phyloP scores from a whole-genome alignment of 2,329 filamentous ascomycete genomes.

The Arthrobotrys entomopaga region DNA sequence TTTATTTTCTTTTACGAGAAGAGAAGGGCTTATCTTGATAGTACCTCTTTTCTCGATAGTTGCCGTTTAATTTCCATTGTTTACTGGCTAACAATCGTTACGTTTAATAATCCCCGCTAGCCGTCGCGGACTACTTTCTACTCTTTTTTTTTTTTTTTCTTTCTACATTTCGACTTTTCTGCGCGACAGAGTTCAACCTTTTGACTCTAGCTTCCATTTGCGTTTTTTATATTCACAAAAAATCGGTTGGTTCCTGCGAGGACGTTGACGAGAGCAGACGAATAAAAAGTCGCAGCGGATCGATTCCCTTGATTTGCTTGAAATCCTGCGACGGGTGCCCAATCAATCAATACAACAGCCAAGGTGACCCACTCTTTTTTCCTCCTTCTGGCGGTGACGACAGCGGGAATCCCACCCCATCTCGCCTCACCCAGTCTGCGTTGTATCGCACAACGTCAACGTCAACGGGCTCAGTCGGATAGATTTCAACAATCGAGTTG shows the following conservation, averaged over 20 bases:
- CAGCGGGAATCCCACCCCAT: background rate
- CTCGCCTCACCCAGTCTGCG: background rate
- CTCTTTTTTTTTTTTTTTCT: background rate
- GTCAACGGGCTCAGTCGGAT: background rate
- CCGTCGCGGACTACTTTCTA: background rate
- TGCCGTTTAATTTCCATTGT: too few species aligned
- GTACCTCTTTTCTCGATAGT: too few species aligned
- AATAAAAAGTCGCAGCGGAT: background rate
- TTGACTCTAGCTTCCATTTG: too few species aligned
- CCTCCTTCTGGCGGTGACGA: constrained; percentile 10
- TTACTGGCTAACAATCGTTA: too few species aligned
- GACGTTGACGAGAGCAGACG: too few species aligned
- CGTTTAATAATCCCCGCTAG: constrained; percentile 6
- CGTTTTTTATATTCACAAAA: too few species aligned
- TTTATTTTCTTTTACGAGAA: too few species aligned
- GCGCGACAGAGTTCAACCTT: constrained; percentile 1
- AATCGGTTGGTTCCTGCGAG: too few species aligned
- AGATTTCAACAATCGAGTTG: background rate
- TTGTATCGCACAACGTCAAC: background rate
- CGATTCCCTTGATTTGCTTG: too few species aligned
- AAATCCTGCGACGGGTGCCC: background rate
- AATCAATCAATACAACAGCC: constrained; percentile 1
- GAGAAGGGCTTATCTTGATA: too few species aligned
- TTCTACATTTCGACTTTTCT: background rate
- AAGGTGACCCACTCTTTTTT: constrained; percentile 29